Evolutionary conservation across 495 filamentous ascomycete species (phyloP).

Genomic region (Jackrogersella minutella): DNA sequence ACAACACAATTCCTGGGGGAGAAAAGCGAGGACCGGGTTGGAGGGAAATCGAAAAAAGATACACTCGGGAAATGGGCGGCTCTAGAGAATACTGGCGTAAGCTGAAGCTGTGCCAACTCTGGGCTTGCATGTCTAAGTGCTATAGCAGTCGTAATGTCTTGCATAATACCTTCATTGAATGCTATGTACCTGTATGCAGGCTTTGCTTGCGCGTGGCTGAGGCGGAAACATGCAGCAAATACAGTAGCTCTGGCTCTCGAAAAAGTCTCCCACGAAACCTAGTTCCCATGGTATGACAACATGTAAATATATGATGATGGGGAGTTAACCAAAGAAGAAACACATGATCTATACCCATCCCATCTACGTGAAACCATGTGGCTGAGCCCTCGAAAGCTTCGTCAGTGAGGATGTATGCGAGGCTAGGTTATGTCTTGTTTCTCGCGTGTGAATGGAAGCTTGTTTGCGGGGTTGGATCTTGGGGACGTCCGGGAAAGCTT

Average conservation of each 20-base stretch:
- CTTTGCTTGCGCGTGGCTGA: background rate
- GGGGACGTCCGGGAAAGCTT: slow-evolving; percentile 39
- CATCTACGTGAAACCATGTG: slow-evolving; percentile 14
- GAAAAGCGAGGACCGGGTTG: slow-evolving; percentile 5
- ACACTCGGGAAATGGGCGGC: slow-evolving; percentile 16
- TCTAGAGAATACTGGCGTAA: slow-evolving; percentile 25
- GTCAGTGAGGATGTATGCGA: slow-evolving; percentile 20
- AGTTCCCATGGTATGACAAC: slow-evolving; percentile 18
- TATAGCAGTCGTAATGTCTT: slow-evolving; percentile 14
- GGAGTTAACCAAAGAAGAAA: background rate
- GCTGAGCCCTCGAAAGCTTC: slow-evolving; percentile 27
- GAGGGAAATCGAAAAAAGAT: slow-evolving; percentile 25
- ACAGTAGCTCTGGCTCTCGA: slow-evolving; percentile 2
- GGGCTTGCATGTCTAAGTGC: background rate
- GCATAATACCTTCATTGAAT: background rate
- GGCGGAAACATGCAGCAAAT: slow-evolving; percentile 3
- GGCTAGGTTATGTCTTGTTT: slow-evolving; percentile 11
- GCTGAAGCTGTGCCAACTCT: slow-evolving; percentile 2
- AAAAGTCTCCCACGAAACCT: slow-evolving; percentile 27
- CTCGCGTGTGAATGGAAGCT: slow-evolving; percentile 7
- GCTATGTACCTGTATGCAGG: background rate
- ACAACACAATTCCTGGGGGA: slow-evolving; percentile 26
- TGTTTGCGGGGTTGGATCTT: slow-evolving; percentile 31
- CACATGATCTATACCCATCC: slow-evolving; percentile 2
- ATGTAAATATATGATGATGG: slow-evolving; percentile 3